phyloP scores from a whole-genome alignment of 805 yeast species.

The Wickerhamiella kazuoi region DNA sequence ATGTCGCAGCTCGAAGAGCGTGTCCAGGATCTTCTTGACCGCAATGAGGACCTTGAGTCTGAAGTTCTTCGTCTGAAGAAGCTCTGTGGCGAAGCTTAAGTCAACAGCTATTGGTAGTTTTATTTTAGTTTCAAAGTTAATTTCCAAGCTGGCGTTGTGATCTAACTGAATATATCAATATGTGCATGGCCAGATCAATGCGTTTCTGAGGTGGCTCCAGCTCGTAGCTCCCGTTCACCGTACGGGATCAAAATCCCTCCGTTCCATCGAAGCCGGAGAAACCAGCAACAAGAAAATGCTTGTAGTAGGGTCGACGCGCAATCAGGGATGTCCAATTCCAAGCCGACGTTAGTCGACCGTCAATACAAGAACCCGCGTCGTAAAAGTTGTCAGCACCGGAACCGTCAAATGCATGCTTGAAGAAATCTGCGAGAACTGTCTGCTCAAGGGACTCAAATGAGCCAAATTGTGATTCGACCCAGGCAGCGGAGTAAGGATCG shows the following conservation, averaged over 20 bases:
- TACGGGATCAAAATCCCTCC: conserved; percentile 31
- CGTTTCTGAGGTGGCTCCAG: too few species aligned
- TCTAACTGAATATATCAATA: too few species aligned
- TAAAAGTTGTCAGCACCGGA: conserved; percentile 73
- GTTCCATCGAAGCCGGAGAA: conserved; percentile 61
- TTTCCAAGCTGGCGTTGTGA: too few species aligned
- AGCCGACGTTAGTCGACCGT: conserved; percentile 63
- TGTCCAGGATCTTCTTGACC: conserved; percentile 46
- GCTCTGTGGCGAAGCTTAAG: conserved; percentile 4
- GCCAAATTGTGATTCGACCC: conserved; percentile 43
- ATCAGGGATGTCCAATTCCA: conserved; percentile 71
- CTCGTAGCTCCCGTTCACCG: too few species aligned
- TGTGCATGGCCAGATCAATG: too few species aligned
- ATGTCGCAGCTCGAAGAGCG: conserved; percentile 71
- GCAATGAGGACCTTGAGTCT: conserved; percentile 39
- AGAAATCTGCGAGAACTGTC: conserved; percentile 32
- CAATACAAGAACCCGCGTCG: conserved; percentile 73
- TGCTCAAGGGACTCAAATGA: conserved; percentile 34
- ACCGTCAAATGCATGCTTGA: conserved; percentile 50
- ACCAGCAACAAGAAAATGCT: conserved; percentile 46
- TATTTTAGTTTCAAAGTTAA: not conserved
- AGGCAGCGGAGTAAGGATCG: conserved; percentile 19
- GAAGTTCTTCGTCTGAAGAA: conserved; percentile 31
- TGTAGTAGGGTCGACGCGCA: conserved; percentile 45
- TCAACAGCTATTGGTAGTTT: not conserved